Evolutionary conservation across 306 rosid genomes (phyloP), one percentile per base, ranked within the genome.

Genomic region (Casuarina cunninghamiana): DNA sequence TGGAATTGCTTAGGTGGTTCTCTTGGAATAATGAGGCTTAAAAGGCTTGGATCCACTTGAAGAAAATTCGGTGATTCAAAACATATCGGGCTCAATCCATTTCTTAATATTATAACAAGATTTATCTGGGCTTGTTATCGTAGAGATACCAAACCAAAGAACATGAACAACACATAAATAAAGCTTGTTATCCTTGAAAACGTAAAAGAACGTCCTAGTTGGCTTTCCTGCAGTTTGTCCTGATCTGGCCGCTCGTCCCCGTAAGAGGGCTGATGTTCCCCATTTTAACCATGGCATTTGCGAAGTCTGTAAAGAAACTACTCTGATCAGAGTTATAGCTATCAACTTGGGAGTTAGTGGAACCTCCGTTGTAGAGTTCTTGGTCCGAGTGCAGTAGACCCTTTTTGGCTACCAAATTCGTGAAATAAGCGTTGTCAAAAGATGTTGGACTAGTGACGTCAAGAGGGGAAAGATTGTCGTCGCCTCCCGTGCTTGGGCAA

Each of bases 221-320:
- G 60, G 58, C 6, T 48, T 69, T 80, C 60, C 65, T 73, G 69
- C 87, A 84, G 12, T 77, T 55, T 43, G 53, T 77, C 41, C 84
- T 69, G 32, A 84, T 74, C 66, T 80, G 77, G 38, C 87, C 84
- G n/a, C 19, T 39, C 4, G 82, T 50, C 53, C 84, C 84, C 0
- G 87, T 84, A n/a, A 80, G 84, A 32, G 87, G 87, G 77, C 84
- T 80, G 13, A 84, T 79, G 39, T 80, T 80, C 21, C 87, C 82
- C 87, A 84, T 80, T 74, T 73, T 84, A 6, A 45, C 49, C 73
- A 80, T 80, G 2, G 80, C 87, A 0, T 62, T 73, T 53, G 80
- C 84, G 10, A 84, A 84, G 26, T 84, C 87, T 2, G 82, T 51
- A 1, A 51, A 51, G 35, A 84, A 80, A 43, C 11, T 77, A 9